Evolutionary conservation across 1,284 basidiomycete genomes (phyloP).

Genomic region (Melampsora larici-populina): DNA sequence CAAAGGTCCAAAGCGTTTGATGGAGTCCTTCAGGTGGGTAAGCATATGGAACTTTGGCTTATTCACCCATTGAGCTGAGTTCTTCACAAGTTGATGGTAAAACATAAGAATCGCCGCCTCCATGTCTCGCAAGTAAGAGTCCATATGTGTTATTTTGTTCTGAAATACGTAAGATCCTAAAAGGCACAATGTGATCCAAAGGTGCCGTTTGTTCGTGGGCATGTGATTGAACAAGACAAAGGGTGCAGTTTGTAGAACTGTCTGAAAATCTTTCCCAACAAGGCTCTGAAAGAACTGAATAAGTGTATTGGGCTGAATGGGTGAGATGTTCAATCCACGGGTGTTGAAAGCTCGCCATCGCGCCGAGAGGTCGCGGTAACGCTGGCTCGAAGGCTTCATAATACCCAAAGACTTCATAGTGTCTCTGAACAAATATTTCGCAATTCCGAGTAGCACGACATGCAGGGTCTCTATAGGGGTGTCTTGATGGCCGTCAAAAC

Average conservation of each 20-base stretch:
- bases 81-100: not conserved
- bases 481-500: no score
- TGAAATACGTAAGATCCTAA: slow-evolving; percentile 55
- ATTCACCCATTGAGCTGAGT: slow-evolving; percentile 51
- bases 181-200: slow-evolving; percentile 42
- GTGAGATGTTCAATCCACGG: no score
- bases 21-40: slow-evolving; percentile 46
- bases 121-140: slow-evolving; percentile 50
- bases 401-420: no score
- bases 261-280: slow-evolving; percentile 54
- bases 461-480: no score
- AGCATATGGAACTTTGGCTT: slow-evolving; percentile 10
- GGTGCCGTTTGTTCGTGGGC: slow-evolving; percentile 44
- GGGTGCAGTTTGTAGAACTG: slow-evolving; percentile 54
- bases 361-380: no score
- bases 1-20: slow-evolving; percentile 18
- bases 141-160: slow-evolving; percentile 53
- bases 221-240: slow-evolving; percentile 54
- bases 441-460: no score
- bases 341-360: no score
- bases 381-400: no score
- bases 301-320: slow-evolving; percentile 38
- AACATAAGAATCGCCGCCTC: not conserved
- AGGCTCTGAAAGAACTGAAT: slow-evolving; percentile 53
- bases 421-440: no score